phyloP scores from a whole-genome alignment of 805 yeast genomes.

The Metschnikowia vanudenii region DNA sequence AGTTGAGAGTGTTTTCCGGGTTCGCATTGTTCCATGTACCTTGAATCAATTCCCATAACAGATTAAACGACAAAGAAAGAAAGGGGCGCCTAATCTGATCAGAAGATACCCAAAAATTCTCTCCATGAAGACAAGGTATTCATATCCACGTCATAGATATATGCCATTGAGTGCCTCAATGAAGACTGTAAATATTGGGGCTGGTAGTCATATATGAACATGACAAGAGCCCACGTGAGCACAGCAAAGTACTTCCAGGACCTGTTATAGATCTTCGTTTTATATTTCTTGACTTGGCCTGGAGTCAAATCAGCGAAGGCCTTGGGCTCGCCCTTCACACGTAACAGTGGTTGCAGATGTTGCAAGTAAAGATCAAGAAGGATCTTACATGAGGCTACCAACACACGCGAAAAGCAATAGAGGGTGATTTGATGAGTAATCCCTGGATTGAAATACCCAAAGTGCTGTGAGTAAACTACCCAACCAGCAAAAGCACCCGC shows the following conservation, averaged over 20 bases:
- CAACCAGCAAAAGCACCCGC: constrained; percentile 44
- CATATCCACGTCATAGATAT: constrained; percentile 61
- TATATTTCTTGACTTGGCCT: constrained; percentile 35
- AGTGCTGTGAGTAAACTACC: constrained; percentile 45
- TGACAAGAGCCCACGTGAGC: constrained; percentile 68
- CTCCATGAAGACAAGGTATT: constrained; percentile 49
- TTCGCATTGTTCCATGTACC: no score
- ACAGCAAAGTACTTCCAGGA: constrained; percentile 64
- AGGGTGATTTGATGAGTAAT: constrained; percentile 74
- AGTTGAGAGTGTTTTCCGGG: no score
- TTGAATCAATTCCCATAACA: no score
- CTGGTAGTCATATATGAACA: constrained; percentile 65
- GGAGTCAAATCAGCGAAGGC: constrained; percentile 28
- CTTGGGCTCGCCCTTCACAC: constrained; percentile 21
- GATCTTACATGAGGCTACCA: constrained; percentile 59
- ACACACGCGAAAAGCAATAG: constrained; percentile 68
- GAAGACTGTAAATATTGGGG: constrained; percentile 63
- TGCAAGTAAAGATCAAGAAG: constrained; percentile 39
- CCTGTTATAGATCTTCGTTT: constrained; percentile 28
- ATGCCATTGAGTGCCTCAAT: constrained; percentile 66
- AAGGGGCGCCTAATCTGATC: neutral
- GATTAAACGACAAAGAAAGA: neutral
- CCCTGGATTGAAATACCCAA: constrained; percentile 43
- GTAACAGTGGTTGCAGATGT: constrained; percentile 35
- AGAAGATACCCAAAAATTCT: constrained; percentile 38